Base-by-base conservation (phyloP, 352 stramenopile genomes). In the Phytopythium mirpurense region DNA sequence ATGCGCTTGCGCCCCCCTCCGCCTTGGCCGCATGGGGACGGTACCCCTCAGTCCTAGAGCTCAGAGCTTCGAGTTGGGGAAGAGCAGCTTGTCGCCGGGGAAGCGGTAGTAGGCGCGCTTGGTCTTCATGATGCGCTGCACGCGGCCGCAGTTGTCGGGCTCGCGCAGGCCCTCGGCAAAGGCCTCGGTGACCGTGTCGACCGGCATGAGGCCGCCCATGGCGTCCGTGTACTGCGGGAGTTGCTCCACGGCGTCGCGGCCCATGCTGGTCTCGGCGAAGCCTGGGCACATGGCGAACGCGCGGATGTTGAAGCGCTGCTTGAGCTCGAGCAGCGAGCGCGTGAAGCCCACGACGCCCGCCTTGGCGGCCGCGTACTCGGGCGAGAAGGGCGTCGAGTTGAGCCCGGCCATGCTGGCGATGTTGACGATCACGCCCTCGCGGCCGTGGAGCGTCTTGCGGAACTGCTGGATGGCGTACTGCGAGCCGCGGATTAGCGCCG, bases 321-420 rank as follows among this genome's bases (percentile, higher is more conserved):
- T 74, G 37, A 85, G 55, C 27, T 68, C 62, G 49, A 75, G 77
- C 47, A 85, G 60, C 45, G 83, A 89, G 32, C 76, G 72, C 55
- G 80, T 90, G 52, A 93, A 84, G 10, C 71, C 68, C 23, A 91
- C 70, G 37, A 93, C 80, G 16, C 80, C 83, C 19, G 77, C 72
- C 59, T 93, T 93, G 23, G 80, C 79, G 0, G 80, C 80, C 4
- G 70, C 70, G 45, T 93, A 93, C 36, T 88, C 78, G 2, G 80
- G 78, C 41, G 61, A 65, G 56, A 86, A 88, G 21, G 67, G 59
- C 34, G 79, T 67, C 3, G 76, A 45, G 49, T 73, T 70, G 0
- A 90, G 53, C 2, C 74, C 78, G 0, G 80, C 76, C 54, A 91
- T 72, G 34, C 78, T 91, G 37, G 72, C 68, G 15, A 90, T 56